Evolutionary conservation across 352 stramenopile genomes (phyloP).

Genomic region (Aphanomyces astaci): DNA sequence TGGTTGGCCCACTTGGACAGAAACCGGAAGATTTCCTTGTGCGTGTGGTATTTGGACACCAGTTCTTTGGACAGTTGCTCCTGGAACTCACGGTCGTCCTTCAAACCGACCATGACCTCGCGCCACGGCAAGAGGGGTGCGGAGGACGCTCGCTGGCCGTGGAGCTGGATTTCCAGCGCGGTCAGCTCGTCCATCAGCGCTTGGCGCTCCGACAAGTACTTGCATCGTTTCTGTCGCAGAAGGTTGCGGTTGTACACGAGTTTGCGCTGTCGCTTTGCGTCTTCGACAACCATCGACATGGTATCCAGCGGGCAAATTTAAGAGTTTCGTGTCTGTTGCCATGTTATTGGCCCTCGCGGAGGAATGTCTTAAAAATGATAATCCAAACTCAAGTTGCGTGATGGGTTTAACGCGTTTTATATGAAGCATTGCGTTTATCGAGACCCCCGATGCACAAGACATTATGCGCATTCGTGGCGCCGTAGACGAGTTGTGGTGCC

Average conservation of each 20-base stretch:
- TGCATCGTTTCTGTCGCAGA: constrained; percentile 1
- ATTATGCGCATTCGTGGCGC: not conserved
- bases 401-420: not conserved
- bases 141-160: not conserved
- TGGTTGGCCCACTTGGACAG: constrained; percentile 16
- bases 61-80: not conserved
- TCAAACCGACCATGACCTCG: constrained; percentile 1
- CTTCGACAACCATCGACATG: not conserved
- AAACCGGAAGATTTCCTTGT: not conserved
- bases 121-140: constrained; percentile 2
- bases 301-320: not conserved
- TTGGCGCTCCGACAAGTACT: constrained; percentile 2
- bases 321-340: not conserved
- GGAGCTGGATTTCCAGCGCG: not conserved
- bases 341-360: not conserved
- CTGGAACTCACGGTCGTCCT: not conserved
- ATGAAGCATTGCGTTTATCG: too few relatives aligned
- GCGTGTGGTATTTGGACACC: not conserved
- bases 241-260: constrained; percentile 11
- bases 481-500: too few relatives aligned
- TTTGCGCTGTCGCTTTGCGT: constrained; percentile 3
- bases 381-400: not conserved
- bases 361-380: too few relatives aligned
- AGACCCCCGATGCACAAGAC: too few relatives aligned
- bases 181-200: not conserved